Conservation (phyloP, 2,329 filamentous ascomycete genomes). For the Lachnellula willkommii region DNA sequence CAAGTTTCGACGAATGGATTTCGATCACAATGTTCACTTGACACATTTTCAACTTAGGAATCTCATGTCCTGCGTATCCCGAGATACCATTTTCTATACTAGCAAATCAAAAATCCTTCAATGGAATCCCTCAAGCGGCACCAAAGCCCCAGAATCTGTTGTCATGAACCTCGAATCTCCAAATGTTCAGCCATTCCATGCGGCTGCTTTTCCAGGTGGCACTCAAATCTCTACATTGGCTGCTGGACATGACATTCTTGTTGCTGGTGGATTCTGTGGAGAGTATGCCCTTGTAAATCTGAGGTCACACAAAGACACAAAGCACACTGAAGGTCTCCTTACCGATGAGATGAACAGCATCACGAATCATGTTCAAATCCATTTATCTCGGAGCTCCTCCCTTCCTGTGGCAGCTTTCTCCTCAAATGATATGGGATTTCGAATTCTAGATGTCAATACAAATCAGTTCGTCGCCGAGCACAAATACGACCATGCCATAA, state of each 20-base stretch:
- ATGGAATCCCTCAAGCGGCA: slow-evolving; percentile 46
- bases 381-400: slow-evolving; percentile 47
- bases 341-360: slow-evolving; percentile 53
- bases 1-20: slow-evolving; percentile 52
- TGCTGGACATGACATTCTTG: slow-evolving; percentile 31
- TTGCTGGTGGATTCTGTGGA: slow-evolving; percentile 36
- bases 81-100: slow-evolving; percentile 54
- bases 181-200: slow-evolving; percentile 21
- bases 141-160: slow-evolving; percentile 16
- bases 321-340: slow-evolving; percentile 34
- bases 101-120: slow-evolving; percentile 44
- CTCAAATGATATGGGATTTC: slow-evolving; percentile 57
- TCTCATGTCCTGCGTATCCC: slow-evolving; percentile 51
- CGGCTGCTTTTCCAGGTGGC: slow-evolving; percentile 8
- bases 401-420: slow-evolving; percentile 54
- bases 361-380: slow-evolving; percentile 59
- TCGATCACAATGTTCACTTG: slow-evolving; percentile 48
- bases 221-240: slow-evolving; percentile 33
- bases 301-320: slow-evolving; percentile 24
- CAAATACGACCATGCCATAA: slow-evolving; percentile 58
- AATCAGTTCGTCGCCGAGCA: slow-evolving; percentile 53
- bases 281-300: slow-evolving; percentile 36
- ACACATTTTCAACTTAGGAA: slow-evolving; percentile 65
- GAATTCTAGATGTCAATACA: slow-evolving; percentile 53
- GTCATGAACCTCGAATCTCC: slow-evolving; percentile 29